Percentiles rank a stretch among this genome's conserved stretches.
Evolutionary conservation across 2,329 filamentous ascomycete species (phyloP).

Genomic region (Scedosporium boydii): DNA sequence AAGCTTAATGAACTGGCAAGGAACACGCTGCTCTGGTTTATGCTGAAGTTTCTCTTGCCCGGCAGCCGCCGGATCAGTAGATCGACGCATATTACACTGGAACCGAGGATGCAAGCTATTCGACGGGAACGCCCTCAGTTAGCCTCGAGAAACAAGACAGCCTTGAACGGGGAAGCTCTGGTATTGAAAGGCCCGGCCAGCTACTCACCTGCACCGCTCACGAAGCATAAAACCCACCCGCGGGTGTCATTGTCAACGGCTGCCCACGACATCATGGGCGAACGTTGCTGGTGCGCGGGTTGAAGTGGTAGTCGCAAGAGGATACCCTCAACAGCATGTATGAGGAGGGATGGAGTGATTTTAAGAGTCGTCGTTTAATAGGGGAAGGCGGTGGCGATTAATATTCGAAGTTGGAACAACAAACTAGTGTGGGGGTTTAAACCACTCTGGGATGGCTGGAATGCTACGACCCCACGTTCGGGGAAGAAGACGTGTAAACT

Average conservation of each 20-base stretch:
- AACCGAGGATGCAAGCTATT: constrained; percentile 59
- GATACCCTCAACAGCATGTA: background rate
- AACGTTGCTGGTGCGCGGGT: background rate
- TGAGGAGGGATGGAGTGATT: background rate
- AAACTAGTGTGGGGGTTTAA: background rate
- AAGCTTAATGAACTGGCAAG: constrained; percentile 80
- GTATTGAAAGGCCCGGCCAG: background rate
- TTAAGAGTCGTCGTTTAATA: background rate
- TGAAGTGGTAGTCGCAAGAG: background rate
- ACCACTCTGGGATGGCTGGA: background rate
- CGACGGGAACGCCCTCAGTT: constrained; percentile 1
- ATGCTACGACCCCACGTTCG: background rate
- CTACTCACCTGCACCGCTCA: constrained; percentile 60
- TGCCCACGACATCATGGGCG: background rate
- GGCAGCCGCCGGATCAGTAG: constrained; percentile 63
- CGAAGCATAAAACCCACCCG: constrained; percentile 87
- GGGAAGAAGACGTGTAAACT: too few species aligned
- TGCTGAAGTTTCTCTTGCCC: constrained; percentile 67
- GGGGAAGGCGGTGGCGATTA: constrained; percentile 1
- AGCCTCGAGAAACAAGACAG: constrained; percentile 6
- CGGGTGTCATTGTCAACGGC: constrained; percentile 62
- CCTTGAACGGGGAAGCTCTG: background rate
- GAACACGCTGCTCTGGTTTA: constrained; percentile 83
- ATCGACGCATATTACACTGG: constrained; percentile 82
- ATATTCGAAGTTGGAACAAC: background rate